Evolutionary conservation across 2,329 filamentous ascomycete genomes (phyloP).

Genomic region (Cadophora gregata): DNA sequence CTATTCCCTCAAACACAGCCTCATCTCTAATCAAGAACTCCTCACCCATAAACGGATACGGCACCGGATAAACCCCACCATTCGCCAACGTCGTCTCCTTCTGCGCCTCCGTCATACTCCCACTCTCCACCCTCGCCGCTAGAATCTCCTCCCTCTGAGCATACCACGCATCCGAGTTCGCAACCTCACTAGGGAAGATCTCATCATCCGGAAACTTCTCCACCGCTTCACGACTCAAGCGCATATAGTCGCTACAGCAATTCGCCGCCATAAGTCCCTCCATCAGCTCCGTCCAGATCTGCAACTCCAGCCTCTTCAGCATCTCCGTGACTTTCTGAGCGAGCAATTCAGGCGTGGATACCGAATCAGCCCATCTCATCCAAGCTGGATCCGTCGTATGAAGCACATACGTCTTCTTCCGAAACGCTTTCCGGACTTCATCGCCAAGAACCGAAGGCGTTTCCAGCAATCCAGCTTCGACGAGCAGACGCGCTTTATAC

Average conservation of each 20-base stretch:
- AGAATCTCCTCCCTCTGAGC: conserved; percentile 34
- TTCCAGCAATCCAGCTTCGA: conserved; percentile 37
- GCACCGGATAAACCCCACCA: conserved; percentile 37
- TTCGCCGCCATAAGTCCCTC: conserved; percentile 41
- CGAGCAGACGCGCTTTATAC: conserved; percentile 43
- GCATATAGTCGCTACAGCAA: conserved; percentile 38
- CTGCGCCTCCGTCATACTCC: conserved; percentile 33
- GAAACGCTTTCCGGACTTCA: conserved; percentile 40
- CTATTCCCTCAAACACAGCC: conserved; percentile 28
- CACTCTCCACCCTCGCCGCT: conserved; percentile 27
- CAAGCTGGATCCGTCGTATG: conserved; percentile 38
- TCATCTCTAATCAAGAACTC: conserved; percentile 36
- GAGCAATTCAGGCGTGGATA: conserved; percentile 36
- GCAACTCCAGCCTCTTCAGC: conserved; percentile 38
- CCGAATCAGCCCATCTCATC: conserved; percentile 32
- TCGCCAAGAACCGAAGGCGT: conserved; percentile 34
- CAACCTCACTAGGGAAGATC: conserved; percentile 38
- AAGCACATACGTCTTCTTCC: conserved; percentile 36
- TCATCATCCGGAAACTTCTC: conserved; percentile 38
- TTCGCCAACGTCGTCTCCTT: conserved; percentile 35
- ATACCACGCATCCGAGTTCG: conserved; percentile 38
- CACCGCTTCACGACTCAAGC: conserved; percentile 36
- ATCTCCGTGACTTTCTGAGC: conserved; percentile 30
- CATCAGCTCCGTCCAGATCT: conserved; percentile 41
- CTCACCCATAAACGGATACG: conserved; percentile 39